Conservation (phyloP, 2,329 filamentous ascomycete genomes). For the Thielaviopsis punctulata region DNA sequence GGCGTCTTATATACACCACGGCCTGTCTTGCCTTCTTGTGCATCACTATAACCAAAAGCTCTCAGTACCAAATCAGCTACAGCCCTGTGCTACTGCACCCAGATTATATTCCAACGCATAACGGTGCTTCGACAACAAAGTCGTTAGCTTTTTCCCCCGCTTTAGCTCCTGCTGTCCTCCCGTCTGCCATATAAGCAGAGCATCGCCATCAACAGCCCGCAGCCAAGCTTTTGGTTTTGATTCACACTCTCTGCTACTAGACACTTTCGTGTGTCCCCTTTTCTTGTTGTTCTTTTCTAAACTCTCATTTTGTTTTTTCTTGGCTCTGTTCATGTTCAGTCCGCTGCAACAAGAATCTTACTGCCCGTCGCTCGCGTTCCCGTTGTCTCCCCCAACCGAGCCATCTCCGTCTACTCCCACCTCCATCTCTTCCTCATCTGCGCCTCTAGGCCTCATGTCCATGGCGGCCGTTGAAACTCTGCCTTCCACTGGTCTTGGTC, state of each 20-base stretch:
- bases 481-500: slow-evolving; percentile 4
- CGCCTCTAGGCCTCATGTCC: slow-evolving; percentile 5
- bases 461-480: slow-evolving; percentile 10
- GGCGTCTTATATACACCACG: neutral
- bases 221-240: neutral
- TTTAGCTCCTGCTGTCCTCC: neutral
- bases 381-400: neutral
- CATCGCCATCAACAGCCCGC: neutral
- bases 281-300: neutral
- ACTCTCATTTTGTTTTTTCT: neutral
- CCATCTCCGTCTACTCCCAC: neutral
- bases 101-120: neutral
- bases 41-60: neutral
- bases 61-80: neutral
- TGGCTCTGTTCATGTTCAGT: slow-evolving; percentile 5
- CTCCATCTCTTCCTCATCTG: neutral
- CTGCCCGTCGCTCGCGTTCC: neutral
- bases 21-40: neutral
- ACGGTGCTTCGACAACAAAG: neutral
- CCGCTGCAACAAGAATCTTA: neutral
- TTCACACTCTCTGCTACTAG: neutral
- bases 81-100: neutral
- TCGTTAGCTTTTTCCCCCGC: neutral
- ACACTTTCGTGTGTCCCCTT: neutral
- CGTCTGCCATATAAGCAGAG: neutral